phyloP scores from a whole-genome alignment of 192 early-diverging fungal species.

The Umbelopsis vinacea region DNA sequence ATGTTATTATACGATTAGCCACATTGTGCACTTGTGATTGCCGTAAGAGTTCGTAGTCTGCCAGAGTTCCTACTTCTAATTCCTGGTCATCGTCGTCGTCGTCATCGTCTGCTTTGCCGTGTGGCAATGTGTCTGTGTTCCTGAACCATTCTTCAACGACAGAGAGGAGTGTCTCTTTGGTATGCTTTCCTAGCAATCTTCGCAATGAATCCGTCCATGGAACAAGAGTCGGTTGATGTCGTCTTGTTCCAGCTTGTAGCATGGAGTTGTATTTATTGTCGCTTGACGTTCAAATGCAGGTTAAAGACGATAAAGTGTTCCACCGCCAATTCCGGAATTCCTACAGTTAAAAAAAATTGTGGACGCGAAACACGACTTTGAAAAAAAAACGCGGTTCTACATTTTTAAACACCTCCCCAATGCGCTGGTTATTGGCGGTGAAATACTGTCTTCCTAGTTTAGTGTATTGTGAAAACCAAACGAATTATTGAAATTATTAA shows the following conservation, averaged over 20 bases:
- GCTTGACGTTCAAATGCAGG: neutral
- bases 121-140: slow-evolving; percentile 26
- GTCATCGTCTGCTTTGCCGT: slow-evolving; percentile 3
- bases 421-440: neutral
- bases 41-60: slow-evolving; percentile 8
- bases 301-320: no score
- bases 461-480: no score
- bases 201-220: slow-evolving; percentile 34
- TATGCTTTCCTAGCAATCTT: slow-evolving; percentile 41
- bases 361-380: neutral
- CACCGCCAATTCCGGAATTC: no score
- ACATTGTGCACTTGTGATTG: slow-evolving; percentile 16
- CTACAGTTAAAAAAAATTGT: neutral
- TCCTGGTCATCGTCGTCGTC: slow-evolving; percentile 13
- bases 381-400: neutral
- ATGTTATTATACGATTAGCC: slow-evolving; percentile 12
- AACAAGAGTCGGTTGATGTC: slow-evolving; percentile 1
- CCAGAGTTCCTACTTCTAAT: neutral
- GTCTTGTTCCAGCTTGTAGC: slow-evolving; percentile 14
- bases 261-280: neutral
- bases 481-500: neutral
- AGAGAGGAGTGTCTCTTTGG: slow-evolving; percentile 42
- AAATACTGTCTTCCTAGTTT: no score
- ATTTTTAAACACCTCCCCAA: neutral
- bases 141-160: slow-evolving; percentile 39